Evolutionary conservation across 1,284 basidiomycete genomes (phyloP).

Genomic region (Microbotryum violaceum): DNA sequence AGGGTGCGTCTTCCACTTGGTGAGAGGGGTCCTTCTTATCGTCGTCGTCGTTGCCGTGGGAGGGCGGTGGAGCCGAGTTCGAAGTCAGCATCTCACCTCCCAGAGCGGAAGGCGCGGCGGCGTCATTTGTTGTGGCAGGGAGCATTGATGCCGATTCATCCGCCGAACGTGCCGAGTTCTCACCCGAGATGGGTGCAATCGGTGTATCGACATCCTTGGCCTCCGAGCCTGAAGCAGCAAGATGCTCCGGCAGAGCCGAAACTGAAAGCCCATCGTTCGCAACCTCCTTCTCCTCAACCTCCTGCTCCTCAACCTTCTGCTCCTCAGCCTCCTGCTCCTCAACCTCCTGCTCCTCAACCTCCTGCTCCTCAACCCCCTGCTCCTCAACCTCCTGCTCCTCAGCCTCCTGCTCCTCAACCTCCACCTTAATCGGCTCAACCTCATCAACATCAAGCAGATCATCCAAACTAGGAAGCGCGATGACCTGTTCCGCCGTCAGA

Average conservation of each 20-base stretch:
- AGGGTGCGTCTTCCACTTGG: constrained; percentile 42
- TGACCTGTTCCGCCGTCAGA: constrained; percentile 15
- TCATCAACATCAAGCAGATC: constrained; percentile 20
- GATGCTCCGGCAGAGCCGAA: background rate
- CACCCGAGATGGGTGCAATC: no score
- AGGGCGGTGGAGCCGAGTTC: no score
- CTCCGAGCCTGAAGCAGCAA: constrained; percentile 23
- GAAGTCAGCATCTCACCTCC: no score
- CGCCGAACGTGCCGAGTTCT: no score
- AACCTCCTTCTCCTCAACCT: background rate
- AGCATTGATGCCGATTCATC: no score
- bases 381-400: background rate
- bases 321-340: background rate
- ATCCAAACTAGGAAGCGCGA: constrained; percentile 2
- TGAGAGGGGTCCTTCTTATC: no score
- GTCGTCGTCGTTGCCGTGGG: no score
- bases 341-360: background rate
- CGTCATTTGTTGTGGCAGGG: no score
- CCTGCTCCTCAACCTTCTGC: background rate
- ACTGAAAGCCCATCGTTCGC: background rate
- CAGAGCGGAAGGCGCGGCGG: no score
- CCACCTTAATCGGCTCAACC: constrained; percentile 8
- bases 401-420: background rate
- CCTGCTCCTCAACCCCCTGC: background rate
- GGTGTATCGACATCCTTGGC: constrained; percentile 12